Percentiles rank a stretch among this genome's conserved stretches.
Evolutionary conservation across 495 filamentous ascomycete species (phyloP).

Genomic region (Copromyces sp.): DNA sequence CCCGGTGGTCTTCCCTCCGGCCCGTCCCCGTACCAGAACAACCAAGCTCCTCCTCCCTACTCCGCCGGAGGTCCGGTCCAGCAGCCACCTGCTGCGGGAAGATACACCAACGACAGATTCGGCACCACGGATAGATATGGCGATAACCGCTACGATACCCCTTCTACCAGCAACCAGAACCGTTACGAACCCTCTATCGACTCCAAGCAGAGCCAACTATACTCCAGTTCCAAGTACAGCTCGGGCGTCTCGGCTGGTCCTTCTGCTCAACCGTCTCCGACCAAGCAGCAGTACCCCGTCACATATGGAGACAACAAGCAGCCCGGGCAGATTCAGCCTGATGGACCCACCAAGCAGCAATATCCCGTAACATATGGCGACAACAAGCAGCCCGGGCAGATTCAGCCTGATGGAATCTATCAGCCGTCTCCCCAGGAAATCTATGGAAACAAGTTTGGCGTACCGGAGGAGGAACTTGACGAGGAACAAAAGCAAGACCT

Average conservation of each 20-base stretch:
- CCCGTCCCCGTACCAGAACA: conserved; percentile 6
- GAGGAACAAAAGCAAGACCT: too few relatives aligned
- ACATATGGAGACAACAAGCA: conserved; percentile 1
- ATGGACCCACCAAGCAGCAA: conserved; percentile 25
- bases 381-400: conserved; percentile 15
- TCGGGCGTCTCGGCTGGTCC: background rate
- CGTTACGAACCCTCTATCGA: conserved; percentile 4
- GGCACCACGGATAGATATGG: conserved; percentile 58
- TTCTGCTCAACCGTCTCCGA: background rate
- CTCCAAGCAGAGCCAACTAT: background rate
- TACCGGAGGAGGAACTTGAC: conserved; percentile 43
- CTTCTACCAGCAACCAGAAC: conserved; percentile 10
- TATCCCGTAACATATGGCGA: background rate
- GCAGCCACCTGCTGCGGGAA: conserved; percentile 16
- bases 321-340: conserved; percentile 20
- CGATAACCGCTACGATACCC: conserved; percentile 47
- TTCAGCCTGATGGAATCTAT: conserved; percentile 30
- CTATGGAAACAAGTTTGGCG: conserved; percentile 50
- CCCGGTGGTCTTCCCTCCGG: conserved; percentile 8
- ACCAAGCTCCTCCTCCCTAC: conserved; percentile 10
- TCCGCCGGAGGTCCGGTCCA: background rate
- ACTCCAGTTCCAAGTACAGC: background rate
- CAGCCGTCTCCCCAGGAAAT: conserved; percentile 18
- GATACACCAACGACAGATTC: conserved; percentile 51
- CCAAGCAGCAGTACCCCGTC: background rate